These are phyloP conservation scores for Juglanconis juglandina DNA, from an alignment of 2,329 filamentous ascomycete genomes.

Conservation along the genomic window DNA sequence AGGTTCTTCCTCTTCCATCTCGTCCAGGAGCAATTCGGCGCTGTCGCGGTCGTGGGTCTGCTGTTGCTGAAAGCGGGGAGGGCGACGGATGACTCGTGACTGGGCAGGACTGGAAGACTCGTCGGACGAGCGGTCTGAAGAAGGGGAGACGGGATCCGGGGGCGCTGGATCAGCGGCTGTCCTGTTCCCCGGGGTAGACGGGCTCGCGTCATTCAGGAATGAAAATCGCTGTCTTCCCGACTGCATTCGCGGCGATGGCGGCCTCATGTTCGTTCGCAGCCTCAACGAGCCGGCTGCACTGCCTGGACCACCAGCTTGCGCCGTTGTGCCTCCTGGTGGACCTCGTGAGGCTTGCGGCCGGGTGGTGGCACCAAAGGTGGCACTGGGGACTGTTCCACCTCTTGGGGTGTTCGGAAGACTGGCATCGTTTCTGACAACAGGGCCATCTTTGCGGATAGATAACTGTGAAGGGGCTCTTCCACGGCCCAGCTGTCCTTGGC, in stretches of 20 bases:
- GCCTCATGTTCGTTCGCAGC: slow-evolving; percentile 25
- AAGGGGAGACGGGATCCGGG: slow-evolving; percentile 37
- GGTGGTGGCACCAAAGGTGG: slow-evolving; percentile 22
- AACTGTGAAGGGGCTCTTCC: slow-evolving; percentile 50
- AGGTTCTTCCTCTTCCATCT: slow-evolving; percentile 46
- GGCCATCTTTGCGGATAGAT: slow-evolving; percentile 57
- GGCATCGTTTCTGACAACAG: slow-evolving; percentile 45
- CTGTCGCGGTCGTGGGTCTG: slow-evolving; percentile 20
- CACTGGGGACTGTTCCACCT: slow-evolving; percentile 24
- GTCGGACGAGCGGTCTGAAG: slow-evolving; percentile 26
- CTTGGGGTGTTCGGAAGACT: slow-evolving; percentile 41
- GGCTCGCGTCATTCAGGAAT: slow-evolving; percentile 38
- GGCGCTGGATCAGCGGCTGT: slow-evolving; percentile 34
- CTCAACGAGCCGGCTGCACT: slow-evolving; percentile 9
- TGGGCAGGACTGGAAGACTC: slow-evolving; percentile 46
- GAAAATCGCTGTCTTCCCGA: slow-evolving; percentile 38
- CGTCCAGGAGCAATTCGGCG: slow-evolving; percentile 20
- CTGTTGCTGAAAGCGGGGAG: slow-evolving; percentile 45
- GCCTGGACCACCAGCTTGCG: slow-evolving; percentile 20
- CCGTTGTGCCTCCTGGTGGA: slow-evolving; percentile 44
- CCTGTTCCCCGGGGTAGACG: slow-evolving; percentile 22
- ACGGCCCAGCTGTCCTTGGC: slow-evolving; percentile 27
- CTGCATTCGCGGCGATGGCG: slow-evolving; percentile 27
- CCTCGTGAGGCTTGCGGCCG: slow-evolving; percentile 47
- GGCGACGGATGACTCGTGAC: slow-evolving; percentile 58